phyloP scores from a whole-genome alignment of 108 stramenopile species.

The Nitzschia putrida region DNA sequence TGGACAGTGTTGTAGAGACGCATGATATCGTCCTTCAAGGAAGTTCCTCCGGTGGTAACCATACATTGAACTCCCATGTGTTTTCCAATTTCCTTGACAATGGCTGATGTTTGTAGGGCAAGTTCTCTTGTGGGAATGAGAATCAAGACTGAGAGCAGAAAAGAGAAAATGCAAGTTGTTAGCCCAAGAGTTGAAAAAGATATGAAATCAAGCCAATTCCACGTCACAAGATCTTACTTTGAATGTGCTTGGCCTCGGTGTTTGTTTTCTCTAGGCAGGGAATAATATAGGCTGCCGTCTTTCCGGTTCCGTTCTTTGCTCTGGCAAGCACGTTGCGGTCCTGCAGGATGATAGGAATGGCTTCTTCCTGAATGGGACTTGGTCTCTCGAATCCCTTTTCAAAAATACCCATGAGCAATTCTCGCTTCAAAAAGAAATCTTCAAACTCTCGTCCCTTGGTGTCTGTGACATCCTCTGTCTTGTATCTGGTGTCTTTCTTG shows the following conservation, averaged over 20 bases:
- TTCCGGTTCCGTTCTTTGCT: slow-evolving; percentile 98
- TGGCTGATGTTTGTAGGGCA: slow-evolving; percentile 97
- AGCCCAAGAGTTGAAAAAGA: background rate
- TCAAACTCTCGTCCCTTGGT: slow-evolving; percentile 97
- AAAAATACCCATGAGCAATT: slow-evolving; percentile 98
- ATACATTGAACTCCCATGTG: slow-evolving; percentile 97
- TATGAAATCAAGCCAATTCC: background rate
- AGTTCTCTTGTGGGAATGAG: slow-evolving; percentile 98
- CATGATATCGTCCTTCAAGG: slow-evolving; percentile 98
- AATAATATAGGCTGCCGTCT: slow-evolving; percentile 99
- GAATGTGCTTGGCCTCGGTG: slow-evolving; percentile 81
- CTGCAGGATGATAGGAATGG: slow-evolving; percentile 96
- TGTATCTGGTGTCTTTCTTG: slow-evolving; percentile 84
- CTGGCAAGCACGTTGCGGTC: slow-evolving; percentile 95
- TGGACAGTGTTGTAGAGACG: slow-evolving; percentile 95
- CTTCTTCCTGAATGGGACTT: slow-evolving; percentile 98
- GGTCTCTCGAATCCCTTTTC: slow-evolving; percentile 99
- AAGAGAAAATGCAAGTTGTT: background rate
- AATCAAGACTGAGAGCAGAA: slow-evolving; percentile 71
- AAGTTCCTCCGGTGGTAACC: slow-evolving; percentile 98
- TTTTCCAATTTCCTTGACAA: slow-evolving; percentile 97
- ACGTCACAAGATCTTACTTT: slow-evolving; percentile 42
- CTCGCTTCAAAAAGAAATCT: slow-evolving; percentile 96
- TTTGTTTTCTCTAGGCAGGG: slow-evolving; percentile 98
- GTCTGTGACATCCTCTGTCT: slow-evolving; percentile 94